Base-by-base conservation (phyloP, 2,329 filamentous ascomycete genomes). In the Colletotrichum sp. region DNA sequence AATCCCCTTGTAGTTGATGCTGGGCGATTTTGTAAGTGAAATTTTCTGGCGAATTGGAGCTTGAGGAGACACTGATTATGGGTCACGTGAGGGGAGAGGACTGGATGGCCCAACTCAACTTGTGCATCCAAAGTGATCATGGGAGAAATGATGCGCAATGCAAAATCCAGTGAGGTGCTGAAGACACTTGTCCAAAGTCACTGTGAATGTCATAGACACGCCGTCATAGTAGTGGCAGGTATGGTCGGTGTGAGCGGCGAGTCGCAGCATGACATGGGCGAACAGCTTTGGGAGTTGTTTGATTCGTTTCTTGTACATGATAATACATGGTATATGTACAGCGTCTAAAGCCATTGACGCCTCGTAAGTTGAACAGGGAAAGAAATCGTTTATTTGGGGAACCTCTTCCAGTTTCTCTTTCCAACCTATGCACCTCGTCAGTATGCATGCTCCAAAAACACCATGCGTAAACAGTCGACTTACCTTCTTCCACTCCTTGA, bases 401-500 rank as follows among this genome's bases (percentile, higher is more conserved):
- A 92, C 81, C 87, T 91, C 79, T 83, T 88, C 90, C 90, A 92
- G 81, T 87, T 89, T 80, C 84, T 83, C 83, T 87, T 90, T 78
- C 90, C 90, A 78, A 89, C 82, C 90, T 92, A 78, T 77, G 43
- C 24, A 21, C n/a, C 15, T 36, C 30, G 81, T 89, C 80, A 88
- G 85, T 69, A 82, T 55, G 26, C 48, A n/a, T 59, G 67, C n/a
- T n/a, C n/a, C 24, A 12, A 13, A 21, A n/a, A 55, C 26, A 21
- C 32, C 30, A 24, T 9, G 10, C 6, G n/a, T n/a, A 6, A 10
- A 32, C 9, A 6, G 16, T 36, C n/a, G 32, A 86, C 92, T 84
- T 88, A 97, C 95, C 92, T 94, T 93, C 87, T 98, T 98, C 97
- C 96, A 99, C 85, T 94, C 90, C 85, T 94, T 92, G 84, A 99